These are phyloP conservation scores for Arachis hypogaea DNA, from an alignment of 306 rosid species.

Conservation along the genomic window DNA sequence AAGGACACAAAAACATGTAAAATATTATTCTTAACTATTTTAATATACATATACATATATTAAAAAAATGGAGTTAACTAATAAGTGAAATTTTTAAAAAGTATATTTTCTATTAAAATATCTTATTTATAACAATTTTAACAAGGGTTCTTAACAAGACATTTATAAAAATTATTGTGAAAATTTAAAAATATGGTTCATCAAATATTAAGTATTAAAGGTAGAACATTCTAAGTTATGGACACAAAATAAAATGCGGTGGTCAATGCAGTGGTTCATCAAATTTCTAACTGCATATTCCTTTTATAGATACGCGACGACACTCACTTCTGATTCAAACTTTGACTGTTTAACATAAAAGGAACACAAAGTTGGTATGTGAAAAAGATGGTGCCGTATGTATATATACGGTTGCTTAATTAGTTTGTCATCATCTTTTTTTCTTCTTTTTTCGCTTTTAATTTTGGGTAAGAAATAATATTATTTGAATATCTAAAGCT, in stretches of 20 bases:
- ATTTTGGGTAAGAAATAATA: too few species aligned
- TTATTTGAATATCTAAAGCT: too few species aligned
- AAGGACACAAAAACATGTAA: not conserved
- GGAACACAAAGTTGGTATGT: not conserved
- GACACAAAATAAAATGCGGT: too few species aligned
- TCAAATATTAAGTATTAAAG: not conserved
- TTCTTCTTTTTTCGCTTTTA: too few species aligned
- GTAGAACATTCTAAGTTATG: not conserved
- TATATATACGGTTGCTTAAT: not conserved
- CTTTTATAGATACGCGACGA: not conserved
- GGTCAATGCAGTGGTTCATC: too few species aligned
- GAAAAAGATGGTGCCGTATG: not conserved
- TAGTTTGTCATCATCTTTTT: too few species aligned
- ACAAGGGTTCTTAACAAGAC: too few species aligned
- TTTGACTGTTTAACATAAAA: not conserved
- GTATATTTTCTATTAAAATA: too few species aligned
- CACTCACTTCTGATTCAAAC: constrained; percentile 7
- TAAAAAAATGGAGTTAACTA: too few species aligned
- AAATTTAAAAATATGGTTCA: not conserved
- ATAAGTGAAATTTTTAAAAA: too few species aligned
- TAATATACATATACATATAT: not conserved
- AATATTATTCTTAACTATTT: not conserved
- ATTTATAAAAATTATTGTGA: too few species aligned
- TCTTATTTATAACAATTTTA: too few species aligned
- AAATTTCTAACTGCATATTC: not conserved